These are phyloP conservation scores for Thalia dealbata DNA, from an alignment of 176 grass and related monocot species.

Conservation along the genomic window DNA sequence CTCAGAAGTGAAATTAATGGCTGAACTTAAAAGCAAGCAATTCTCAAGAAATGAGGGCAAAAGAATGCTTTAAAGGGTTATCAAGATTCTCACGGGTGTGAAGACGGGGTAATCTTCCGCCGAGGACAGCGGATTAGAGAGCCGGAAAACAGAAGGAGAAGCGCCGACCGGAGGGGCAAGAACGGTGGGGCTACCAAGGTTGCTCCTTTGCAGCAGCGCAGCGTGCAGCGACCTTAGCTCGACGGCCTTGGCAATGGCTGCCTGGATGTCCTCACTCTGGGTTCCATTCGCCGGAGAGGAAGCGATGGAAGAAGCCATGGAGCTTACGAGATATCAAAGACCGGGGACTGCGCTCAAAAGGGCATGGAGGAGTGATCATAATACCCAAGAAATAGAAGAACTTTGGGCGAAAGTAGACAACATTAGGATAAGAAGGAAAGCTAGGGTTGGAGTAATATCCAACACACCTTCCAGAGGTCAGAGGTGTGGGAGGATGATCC, in stretches of 20 bases:
- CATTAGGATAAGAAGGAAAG: constrained; percentile 24
- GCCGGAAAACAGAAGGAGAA: constrained; percentile 52
- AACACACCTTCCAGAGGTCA: not conserved
- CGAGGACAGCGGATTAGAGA: constrained; percentile 24
- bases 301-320: constrained; percentile 8
- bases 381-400: not conserved
- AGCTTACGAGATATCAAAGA: not conserved
- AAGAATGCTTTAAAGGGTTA: not conserved
- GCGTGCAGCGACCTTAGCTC: constrained; percentile 94
- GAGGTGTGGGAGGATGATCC: not conserved
- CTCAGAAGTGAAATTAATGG: no score
- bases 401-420: not conserved
- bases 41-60: not conserved
- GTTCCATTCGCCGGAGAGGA: constrained; percentile 10
- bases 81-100: constrained; percentile 48
- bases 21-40: not conserved
- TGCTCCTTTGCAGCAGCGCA: constrained; percentile 57
- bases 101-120: constrained; percentile 90
- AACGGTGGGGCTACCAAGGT: constrained; percentile 50
- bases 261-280: constrained; percentile 48
- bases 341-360: not conserved
- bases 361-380: not conserved
- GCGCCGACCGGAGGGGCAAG: constrained; percentile 41
- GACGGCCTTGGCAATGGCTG: constrained; percentile 75
- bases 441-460: not conserved